Evolutionary conservation across 2,329 filamentous ascomycete genomes (phyloP).

Genomic region (Aspergillus costaricaensis): DNA sequence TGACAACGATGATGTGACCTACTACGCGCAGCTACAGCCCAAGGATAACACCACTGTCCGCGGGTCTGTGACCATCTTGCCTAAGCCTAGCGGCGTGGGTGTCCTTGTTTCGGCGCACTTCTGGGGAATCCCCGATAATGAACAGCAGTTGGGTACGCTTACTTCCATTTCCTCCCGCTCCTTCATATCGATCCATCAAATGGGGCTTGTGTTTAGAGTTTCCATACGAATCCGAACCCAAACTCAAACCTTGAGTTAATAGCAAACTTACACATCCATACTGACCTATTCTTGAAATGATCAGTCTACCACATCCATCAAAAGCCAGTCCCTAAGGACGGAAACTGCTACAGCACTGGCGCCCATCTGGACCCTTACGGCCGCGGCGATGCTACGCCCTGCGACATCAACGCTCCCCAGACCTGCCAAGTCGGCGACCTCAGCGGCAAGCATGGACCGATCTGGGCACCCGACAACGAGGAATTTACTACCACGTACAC

Average conservation of each 20-base stretch:
- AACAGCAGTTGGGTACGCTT: constrained; percentile 61
- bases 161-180: neutral
- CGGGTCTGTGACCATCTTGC: constrained; percentile 53
- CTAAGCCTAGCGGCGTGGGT: constrained; percentile 53
- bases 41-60: constrained; percentile 57
- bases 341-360: constrained; percentile 70
- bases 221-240: constrained; percentile 10
- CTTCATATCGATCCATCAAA: neutral
- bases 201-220: neutral
- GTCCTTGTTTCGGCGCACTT: constrained; percentile 58
- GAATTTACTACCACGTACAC: constrained; percentile 40
- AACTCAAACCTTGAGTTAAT: neutral
- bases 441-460: constrained; percentile 70
- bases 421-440: constrained; percentile 78
- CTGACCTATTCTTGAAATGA: neutral
- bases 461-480: constrained; percentile 49
- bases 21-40: constrained; percentile 59
- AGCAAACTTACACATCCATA: neutral
- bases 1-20: constrained; percentile 61
- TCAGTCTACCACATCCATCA: constrained; percentile 72
- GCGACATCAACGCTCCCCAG: constrained; percentile 58
- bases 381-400: constrained; percentile 63
- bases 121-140: constrained; percentile 58
- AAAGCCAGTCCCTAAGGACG: constrained; percentile 61
- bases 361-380: constrained; percentile 71